Conservation (phyloP, 2,329 filamentous ascomycete species). For the Coniella vitis region DNA sequence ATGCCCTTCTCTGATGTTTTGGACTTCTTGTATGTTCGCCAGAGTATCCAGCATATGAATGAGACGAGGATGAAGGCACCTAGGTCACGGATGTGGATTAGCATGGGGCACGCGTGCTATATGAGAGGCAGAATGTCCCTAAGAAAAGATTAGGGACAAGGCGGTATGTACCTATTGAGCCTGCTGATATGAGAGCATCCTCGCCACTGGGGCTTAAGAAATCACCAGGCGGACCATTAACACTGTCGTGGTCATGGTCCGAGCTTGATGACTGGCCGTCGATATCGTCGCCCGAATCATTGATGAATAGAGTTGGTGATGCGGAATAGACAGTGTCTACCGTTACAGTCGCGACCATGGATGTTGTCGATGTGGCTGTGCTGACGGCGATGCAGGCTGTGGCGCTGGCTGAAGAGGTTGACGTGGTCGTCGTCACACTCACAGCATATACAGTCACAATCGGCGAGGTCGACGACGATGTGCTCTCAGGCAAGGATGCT, state of each 20-base stretch:
- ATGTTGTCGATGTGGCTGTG: neutral
- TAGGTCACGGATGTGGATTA: slow-evolving; percentile 15
- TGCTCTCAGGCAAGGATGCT: too few relatives aligned
- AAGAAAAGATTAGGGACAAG: neutral
- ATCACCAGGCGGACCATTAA: neutral
- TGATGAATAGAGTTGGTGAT: slow-evolving; percentile 9
- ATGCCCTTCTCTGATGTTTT: slow-evolving; percentile 20
- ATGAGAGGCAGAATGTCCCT: too few relatives aligned
- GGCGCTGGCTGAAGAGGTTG: neutral
- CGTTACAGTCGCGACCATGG: slow-evolving; percentile 5
- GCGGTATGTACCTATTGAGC: slow-evolving; percentile 26
- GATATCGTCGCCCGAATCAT: slow-evolving; percentile 7
- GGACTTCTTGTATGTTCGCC: slow-evolving; percentile 30
- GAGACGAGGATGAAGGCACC: slow-evolving; percentile 39
- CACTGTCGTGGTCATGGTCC: neutral
- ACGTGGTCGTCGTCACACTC: slow-evolving; percentile 14
- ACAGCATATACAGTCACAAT: slow-evolving; percentile 13
- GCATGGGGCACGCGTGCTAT: too few relatives aligned
- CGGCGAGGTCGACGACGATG: neutral
- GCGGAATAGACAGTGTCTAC: slow-evolving; percentile 2
- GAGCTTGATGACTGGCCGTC: neutral
- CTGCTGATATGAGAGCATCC: slow-evolving; percentile 26
- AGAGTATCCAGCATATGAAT: slow-evolving; percentile 39
- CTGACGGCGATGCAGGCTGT: neutral
- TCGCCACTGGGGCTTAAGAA: slow-evolving; percentile 22